phyloP scores from a whole-genome alignment of 129 eudicot species.

The Kitagawia praeruptora region DNA sequence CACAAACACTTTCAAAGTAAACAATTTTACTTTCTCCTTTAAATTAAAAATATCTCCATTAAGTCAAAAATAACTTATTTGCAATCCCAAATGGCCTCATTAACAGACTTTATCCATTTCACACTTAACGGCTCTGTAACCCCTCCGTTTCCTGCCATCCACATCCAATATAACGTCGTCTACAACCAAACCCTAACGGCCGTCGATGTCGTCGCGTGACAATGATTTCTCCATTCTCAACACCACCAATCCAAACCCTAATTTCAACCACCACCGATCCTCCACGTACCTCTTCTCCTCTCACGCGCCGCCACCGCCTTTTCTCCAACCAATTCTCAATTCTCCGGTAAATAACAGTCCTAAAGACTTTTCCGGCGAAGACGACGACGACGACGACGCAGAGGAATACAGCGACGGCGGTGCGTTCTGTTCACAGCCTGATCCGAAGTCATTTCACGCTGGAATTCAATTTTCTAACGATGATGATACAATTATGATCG shows the following conservation, averaged over 20 bases:
- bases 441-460: conserved; percentile 13
- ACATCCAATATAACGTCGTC: conserved; percentile 44
- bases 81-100: no score
- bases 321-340: neutral
- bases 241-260: conserved; percentile 30
- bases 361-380: neutral
- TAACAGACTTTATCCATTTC: conserved; percentile 29
- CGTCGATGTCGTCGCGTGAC: conserved; percentile 62
- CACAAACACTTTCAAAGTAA: no score
- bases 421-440: conserved; percentile 27
- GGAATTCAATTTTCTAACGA: conserved; percentile 14
- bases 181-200: conserved; percentile 33
- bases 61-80: no score
- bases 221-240: conserved; percentile 84
- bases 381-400: conserved; percentile 20
- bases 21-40: no score
- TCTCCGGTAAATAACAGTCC: neutral
- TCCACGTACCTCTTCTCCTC: conserved; percentile 5
- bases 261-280: conserved; percentile 16
- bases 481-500: conserved; percentile 34
- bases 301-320: conserved; percentile 24
- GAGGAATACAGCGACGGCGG: conserved; percentile 39
- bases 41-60: no score
- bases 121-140: conserved; percentile 36
- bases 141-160: conserved; percentile 13